These are phyloP conservation scores for Coniochaeta prunicola DNA, from an alignment of 2,329 filamentous ascomycete species.

Conservation along the genomic window DNA sequence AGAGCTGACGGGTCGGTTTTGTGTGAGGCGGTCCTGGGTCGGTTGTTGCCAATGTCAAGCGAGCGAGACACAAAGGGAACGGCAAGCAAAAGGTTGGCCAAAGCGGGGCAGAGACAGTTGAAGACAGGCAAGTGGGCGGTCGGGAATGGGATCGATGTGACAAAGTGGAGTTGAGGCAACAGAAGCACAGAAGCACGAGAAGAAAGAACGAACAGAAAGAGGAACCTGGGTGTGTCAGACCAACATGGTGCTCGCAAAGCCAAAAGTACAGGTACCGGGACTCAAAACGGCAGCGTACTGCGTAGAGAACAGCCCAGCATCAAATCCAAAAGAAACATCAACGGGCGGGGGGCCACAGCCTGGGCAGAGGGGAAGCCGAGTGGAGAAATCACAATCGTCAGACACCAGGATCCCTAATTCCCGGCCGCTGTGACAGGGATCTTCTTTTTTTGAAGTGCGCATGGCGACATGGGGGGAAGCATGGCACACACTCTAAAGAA, in stretches of 20 bases:
- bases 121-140: background rate
- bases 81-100: background rate
- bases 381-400: background rate
- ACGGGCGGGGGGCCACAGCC: background rate
- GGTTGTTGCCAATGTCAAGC: background rate
- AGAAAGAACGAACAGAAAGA: background rate
- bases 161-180: background rate
- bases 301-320: too few relatives aligned
- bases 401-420: background rate
- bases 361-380: background rate
- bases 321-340: background rate
- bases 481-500: background rate
- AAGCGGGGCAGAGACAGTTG: background rate
- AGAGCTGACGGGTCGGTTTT: conserved; percentile 2
- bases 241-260: background rate
- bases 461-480: background rate
- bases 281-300: background rate
- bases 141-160: background rate
- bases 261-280: conserved; percentile 1
- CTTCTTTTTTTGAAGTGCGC: background rate
- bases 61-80: background rate
- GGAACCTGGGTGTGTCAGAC: background rate
- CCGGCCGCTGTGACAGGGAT: background rate
- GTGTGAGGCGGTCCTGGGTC: background rate
- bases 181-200: conserved; percentile 1